phyloP scores from a whole-genome alignment of 306 rosid species.

The Medicago ruthenica region DNA sequence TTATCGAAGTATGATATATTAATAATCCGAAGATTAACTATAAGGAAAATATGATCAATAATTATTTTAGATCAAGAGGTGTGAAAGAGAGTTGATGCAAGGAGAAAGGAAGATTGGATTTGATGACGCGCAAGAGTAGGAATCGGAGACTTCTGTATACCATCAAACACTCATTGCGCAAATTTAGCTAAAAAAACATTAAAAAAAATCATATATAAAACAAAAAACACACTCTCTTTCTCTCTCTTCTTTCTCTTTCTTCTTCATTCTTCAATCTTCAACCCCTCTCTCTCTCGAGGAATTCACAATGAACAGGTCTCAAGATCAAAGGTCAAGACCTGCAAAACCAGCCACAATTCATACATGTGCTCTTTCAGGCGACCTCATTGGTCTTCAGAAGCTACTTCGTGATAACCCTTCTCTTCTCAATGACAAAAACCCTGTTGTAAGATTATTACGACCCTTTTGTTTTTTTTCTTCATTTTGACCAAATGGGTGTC shows the following conservation, averaged over 20 bases:
- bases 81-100: background rate
- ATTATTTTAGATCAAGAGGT: too few species aligned
- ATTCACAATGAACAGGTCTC: conserved; percentile 64
- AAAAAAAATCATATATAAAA: background rate
- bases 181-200: conserved; percentile 5
- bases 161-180: conserved; percentile 21
- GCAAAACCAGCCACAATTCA: conserved; percentile 82
- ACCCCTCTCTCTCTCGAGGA: conserved; percentile 14
- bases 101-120: conserved; percentile 11
- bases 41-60: too few species aligned
- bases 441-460: conserved; percentile 29
- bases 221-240: background rate
- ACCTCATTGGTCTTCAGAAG: conserved; percentile 71
- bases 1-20: too few species aligned
- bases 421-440: conserved; percentile 80
- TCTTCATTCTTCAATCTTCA: conserved; percentile 1
- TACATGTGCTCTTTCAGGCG: conserved; percentile 74
- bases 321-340: conserved; percentile 70
- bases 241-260: conserved; percentile 13
- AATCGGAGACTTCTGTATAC: background rate
- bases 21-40: too few species aligned
- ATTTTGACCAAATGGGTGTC: conserved; percentile 9
- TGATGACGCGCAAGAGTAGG: conserved; percentile 10
- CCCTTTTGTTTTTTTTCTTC: background rate
- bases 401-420: conserved; percentile 77